These are phyloP conservation scores for Caryopteris hybrid DNA, from an alignment of 305 asterid genomes.

Conservation along the genomic window DNA sequence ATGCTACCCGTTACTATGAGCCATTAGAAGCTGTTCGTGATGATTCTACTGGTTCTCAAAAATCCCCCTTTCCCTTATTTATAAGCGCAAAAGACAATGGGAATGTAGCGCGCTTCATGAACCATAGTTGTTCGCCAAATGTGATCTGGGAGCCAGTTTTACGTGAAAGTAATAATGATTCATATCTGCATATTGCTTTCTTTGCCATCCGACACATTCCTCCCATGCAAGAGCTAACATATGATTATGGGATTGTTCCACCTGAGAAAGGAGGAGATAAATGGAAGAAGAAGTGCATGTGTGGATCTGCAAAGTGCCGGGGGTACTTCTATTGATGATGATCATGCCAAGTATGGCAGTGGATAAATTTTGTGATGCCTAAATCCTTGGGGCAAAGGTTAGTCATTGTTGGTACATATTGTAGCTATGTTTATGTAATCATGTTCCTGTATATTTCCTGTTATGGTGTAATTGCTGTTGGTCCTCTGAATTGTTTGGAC, in stretches of 20 bases:
- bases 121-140: conserved; percentile 85
- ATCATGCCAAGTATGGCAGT: neutral
- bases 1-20: conserved; percentile 66
- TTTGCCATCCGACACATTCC: conserved; percentile 85
- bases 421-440: neutral
- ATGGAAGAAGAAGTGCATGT: conserved; percentile 69
- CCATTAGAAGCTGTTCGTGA: conserved; percentile 49
- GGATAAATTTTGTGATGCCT: conserved; percentile 24
- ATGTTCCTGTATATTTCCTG: neutral
- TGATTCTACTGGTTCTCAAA: conserved; percentile 31
- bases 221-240: conserved; percentile 89
- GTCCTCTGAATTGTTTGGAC: neutral
- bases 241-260: conserved; percentile 64
- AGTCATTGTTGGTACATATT: conserved; percentile 6
- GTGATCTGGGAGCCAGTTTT: conserved; percentile 78
- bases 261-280: conserved; percentile 48
- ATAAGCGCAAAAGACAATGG: conserved; percentile 66
- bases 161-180: conserved; percentile 53
- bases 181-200: conserved; percentile 74
- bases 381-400: conserved; percentile 27
- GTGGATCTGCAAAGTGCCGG: conserved; percentile 70
- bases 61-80: conserved; percentile 58
- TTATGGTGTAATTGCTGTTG: neutral
- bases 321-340: conserved; percentile 62
- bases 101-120: conserved; percentile 86